phyloP scores from a whole-genome alignment of 768 basidiomycete species.

The Pleurotus tuber-regium region DNA sequence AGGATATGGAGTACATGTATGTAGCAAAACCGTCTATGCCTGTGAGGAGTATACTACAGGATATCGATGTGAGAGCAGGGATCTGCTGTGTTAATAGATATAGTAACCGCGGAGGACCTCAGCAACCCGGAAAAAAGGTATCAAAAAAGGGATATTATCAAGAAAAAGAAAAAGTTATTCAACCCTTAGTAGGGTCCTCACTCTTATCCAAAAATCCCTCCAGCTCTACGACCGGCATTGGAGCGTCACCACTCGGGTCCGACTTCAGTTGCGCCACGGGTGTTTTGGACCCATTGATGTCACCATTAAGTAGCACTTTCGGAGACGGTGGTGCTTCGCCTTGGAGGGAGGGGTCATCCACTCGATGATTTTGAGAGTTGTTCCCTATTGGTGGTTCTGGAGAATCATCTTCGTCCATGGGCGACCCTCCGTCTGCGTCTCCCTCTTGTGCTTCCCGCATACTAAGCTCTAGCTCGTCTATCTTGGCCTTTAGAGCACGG shows the following conservation, averaged over 20 bases:
- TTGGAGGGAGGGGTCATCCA: constrained; percentile 20
- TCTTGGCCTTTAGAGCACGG: constrained; percentile 53
- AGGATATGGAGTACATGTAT: constrained; percentile 8
- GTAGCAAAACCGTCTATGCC: constrained; percentile 9
- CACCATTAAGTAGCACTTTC: constrained; percentile 47
- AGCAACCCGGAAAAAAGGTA: constrained; percentile 12
- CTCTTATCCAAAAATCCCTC: constrained; percentile 68
- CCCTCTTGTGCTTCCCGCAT: constrained; percentile 36
- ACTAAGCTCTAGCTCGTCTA: constrained; percentile 62
- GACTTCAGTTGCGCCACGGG: constrained; percentile 49
- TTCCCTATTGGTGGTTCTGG: constrained; percentile 13
- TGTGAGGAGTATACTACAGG: constrained; percentile 8
- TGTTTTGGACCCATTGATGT: constrained; percentile 26
- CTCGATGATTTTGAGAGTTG: neutral
- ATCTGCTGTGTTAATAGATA: constrained; percentile 12
- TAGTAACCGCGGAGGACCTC: constrained; percentile 5
- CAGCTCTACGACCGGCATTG: constrained; percentile 48
- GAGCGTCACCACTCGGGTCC: constrained; percentile 51
- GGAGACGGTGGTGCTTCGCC: constrained; percentile 45
- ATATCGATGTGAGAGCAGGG: neutral
- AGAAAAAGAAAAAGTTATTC: constrained; percentile 1
- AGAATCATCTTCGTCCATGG: constrained; percentile 25
- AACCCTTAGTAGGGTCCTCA: constrained; percentile 50
- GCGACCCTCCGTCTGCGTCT: constrained; percentile 35
- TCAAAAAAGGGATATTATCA: constrained; percentile 8